Evolutionary conservation across 2,329 filamentous ascomycete species (phyloP).

Genomic region (Botryotinia narcissicola): DNA sequence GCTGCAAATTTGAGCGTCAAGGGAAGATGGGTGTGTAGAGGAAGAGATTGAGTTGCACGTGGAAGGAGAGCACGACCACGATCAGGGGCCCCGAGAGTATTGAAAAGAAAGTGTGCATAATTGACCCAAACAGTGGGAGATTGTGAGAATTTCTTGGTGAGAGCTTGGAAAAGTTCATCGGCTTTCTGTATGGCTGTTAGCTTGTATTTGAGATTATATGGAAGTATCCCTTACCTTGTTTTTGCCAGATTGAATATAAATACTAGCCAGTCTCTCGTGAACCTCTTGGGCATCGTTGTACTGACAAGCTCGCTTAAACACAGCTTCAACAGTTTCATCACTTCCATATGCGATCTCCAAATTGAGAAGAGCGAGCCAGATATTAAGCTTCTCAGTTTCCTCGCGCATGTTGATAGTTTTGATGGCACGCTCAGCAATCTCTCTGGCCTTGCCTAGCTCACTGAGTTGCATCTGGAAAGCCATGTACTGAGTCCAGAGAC

Average conservation of each 20-base stretch:
- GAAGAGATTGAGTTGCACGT: constrained; percentile 81
- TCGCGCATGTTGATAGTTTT: constrained; percentile 89
- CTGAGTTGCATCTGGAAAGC: constrained; percentile 94
- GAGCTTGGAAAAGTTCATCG: constrained; percentile 79
- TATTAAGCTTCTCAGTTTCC: constrained; percentile 87
- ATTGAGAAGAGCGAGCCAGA: constrained; percentile 94
- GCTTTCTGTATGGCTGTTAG: constrained; percentile 63
- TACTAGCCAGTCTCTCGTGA: constrained; percentile 84
- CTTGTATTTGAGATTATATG: constrained; percentile 4
- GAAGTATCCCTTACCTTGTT: constrained; percentile 60
- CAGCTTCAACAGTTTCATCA: constrained; percentile 76
- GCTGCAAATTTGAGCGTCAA: constrained; percentile 86
- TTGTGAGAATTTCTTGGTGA: constrained; percentile 83
- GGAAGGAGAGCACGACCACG: constrained; percentile 74
- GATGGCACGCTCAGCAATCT: constrained; percentile 86
- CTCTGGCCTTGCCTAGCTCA: constrained; percentile 82
- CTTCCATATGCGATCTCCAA: constrained; percentile 87
- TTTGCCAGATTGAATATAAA: constrained; percentile 91
- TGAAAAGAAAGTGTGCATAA: constrained; percentile 90
- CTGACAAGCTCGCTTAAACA: constrained; percentile 89
- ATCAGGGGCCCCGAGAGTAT: constrained; percentile 66
- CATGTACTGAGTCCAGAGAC: constrained; percentile 96
- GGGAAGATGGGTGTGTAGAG: constrained; percentile 60
- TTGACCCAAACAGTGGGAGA: constrained; percentile 85
- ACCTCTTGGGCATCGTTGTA: constrained; percentile 92